Evolutionary conservation across 805 yeast species (phyloP).

Genomic region (Starmerella bombicola): DNA sequence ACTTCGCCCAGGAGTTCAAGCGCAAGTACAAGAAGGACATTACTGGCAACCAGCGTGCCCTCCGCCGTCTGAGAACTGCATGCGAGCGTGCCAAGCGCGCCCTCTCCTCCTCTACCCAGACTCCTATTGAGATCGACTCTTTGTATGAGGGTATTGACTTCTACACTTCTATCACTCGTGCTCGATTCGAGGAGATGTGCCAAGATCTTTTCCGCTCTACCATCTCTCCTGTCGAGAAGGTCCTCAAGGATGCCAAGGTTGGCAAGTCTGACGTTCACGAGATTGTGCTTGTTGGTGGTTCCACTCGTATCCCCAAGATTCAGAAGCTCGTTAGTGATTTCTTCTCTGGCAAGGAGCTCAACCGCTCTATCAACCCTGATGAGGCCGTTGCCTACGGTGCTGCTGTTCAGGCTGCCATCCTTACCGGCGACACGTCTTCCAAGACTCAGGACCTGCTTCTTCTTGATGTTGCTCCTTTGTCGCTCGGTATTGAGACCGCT

Average conservation of each 20-base stretch:
- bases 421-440: slow-evolving; percentile 90
- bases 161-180: slow-evolving; percentile 92
- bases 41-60: slow-evolving; percentile 86
- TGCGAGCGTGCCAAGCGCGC: slow-evolving; percentile 99
- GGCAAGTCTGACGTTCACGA: slow-evolving; percentile 85
- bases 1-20: slow-evolving; percentile 90
- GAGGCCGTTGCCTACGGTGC: slow-evolving; percentile 99
- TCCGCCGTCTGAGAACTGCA: slow-evolving; percentile 97
- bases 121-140: slow-evolving; percentile 90
- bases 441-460: slow-evolving; percentile 91
- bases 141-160: slow-evolving; percentile 90
- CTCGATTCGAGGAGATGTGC: slow-evolving; percentile 94
- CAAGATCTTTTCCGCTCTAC: slow-evolving; percentile 89
- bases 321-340: slow-evolving; percentile 91
- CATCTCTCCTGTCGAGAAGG: slow-evolving; percentile 89
- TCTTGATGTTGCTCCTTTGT: slow-evolving; percentile 94
- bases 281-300: slow-evolving; percentile 93
- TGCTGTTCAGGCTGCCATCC: slow-evolving; percentile 94
- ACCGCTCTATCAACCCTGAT: slow-evolving; percentile 93
- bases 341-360: slow-evolving; percentile 96
- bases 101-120: slow-evolving; percentile 88
- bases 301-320: slow-evolving; percentile 95
- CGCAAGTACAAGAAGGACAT: slow-evolving; percentile 95
- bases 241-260: slow-evolving; percentile 76
- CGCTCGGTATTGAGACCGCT: slow-evolving; percentile 96